Conservation (phyloP, 257 asterid genomes). For the Solanum etuberosum region DNA sequence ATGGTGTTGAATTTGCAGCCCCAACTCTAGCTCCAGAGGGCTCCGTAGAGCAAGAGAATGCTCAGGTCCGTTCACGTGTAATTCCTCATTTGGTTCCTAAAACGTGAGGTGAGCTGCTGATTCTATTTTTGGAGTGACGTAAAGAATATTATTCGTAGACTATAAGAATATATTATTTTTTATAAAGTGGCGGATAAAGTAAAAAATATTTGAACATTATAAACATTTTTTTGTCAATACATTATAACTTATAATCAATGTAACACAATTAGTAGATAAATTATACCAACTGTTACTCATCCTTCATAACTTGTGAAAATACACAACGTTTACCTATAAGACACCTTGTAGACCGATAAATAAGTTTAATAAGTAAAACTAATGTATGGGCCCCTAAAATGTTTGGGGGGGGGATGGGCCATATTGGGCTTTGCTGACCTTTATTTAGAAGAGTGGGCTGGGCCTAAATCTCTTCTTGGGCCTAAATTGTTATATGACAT, state of each 20-base stretch:
- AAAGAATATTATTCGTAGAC: neutral
- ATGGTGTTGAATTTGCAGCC: neutral
- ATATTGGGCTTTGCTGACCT: too few species aligned
- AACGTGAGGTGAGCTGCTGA: too few species aligned
- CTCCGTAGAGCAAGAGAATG: neutral
- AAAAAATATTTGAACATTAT: neutral
- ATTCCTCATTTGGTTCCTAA: too few species aligned
- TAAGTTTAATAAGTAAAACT: too few species aligned
- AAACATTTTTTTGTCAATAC: neutral
- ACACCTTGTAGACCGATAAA: too few species aligned
- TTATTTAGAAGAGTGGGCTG: too few species aligned
- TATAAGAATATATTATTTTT: neutral
- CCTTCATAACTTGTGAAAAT: neutral
- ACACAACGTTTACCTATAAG: neutral
- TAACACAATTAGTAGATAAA: neutral
- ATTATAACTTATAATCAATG: neutral
- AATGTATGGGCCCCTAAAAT: too few species aligned
- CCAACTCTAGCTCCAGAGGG: neutral
- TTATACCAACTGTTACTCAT: neutral
- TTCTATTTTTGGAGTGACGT: too few species aligned
- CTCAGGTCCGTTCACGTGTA: neutral
- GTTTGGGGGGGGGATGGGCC: too few species aligned
- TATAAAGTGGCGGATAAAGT: neutral
- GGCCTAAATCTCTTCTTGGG: too few species aligned
- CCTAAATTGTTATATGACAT: too few species aligned